phyloP scores from a whole-genome alignment of 1,139 yeast genomes.

The Lodderomyces beijingensis region DNA sequence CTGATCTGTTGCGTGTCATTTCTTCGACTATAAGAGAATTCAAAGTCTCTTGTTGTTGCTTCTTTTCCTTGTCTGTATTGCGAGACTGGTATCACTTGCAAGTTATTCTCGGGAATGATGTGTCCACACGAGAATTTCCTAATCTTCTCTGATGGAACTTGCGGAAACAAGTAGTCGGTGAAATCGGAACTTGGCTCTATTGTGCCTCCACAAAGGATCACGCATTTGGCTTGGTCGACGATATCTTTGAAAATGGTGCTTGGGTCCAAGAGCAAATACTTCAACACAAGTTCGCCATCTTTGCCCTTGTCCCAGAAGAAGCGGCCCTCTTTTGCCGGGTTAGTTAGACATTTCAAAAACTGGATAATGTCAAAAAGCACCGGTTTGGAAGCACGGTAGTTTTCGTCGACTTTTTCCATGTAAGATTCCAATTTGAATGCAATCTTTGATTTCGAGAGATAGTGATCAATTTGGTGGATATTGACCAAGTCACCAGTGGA shows the following conservation, averaged over 20 bases:
- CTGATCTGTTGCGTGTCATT: conserved; percentile 41
- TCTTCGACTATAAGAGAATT: conserved; percentile 69
- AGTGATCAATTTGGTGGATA: conserved; percentile 61
- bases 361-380: conserved; percentile 61
- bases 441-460: conserved; percentile 63
- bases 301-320: conserved; percentile 58
- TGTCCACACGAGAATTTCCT: conserved; percentile 75
- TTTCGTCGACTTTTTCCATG: conserved; percentile 32
- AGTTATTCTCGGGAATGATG: conserved; percentile 68
- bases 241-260: conserved; percentile 65
- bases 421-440: conserved; percentile 83
- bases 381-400: conserved; percentile 39
- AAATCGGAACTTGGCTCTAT: conserved; percentile 88
- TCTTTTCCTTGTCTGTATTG: no score
- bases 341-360: conserved; percentile 62
- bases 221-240: conserved; percentile 63
- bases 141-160: conserved; percentile 35
- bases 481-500: conserved; percentile 72
- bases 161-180: conserved; percentile 61
- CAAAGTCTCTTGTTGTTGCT: conserved; percentile 36
- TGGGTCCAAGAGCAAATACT: conserved; percentile 80
- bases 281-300: conserved; percentile 30
- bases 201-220: conserved; percentile 90
- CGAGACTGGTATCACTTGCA: conserved; percentile 55
- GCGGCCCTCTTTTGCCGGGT: conserved; percentile 79